Base-by-base conservation (phyloP, 148 eudicot genomes). In the Rhododendron griersonianum region DNA sequence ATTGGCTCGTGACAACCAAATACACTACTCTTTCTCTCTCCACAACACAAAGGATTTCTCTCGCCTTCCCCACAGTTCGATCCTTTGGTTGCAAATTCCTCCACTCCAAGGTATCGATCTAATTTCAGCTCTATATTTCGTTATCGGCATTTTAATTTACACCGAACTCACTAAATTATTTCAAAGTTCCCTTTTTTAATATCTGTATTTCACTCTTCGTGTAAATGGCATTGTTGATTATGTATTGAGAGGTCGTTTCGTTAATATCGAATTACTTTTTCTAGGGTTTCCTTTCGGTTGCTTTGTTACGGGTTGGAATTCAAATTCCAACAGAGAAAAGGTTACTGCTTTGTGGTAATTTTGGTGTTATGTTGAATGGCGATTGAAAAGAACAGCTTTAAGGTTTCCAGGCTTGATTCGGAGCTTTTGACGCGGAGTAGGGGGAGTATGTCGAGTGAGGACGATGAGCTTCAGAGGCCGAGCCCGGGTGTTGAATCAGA, bases 321-420 rank as follows among this genome's bases (percentile, higher is more conserved):
- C n/a, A 8, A 76, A 21, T 59, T 83, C 45, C 47, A 7, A 57
- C 51, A 1, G 83, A 51, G 11, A 15, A 80, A 57, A 37, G 61
- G 82, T 78, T 85, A 10, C 84, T 53, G 50, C 50, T 19, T 78
- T 59, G 74, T 69, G 85, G 28, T 79, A 30, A 51, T 51, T 80
- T 53, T 80, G 18, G 35, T 79, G 82, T 83, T 87, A 86, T 90
- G 91, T 87, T 91, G 87, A 81, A 97, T 97, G 98, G 96, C 95
- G 84, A 97, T 97, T 93, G 99, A 94, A 81, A 96, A 94, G 94
- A 93, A 91, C 86, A 90, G 91, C 87, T 91, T 94, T 50, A 95
- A 95, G 90, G 94, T 87, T 45, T 87, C 92, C 19, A 85, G 94
- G 85, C 28, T 93, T 55, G 96, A 94, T 86, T 89, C 93, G 0